These are phyloP conservation scores for Melanopsichium pennsylvanicum DNA, from an alignment of 1,284 basidiomycete genomes.

Conservation along the genomic window DNA sequence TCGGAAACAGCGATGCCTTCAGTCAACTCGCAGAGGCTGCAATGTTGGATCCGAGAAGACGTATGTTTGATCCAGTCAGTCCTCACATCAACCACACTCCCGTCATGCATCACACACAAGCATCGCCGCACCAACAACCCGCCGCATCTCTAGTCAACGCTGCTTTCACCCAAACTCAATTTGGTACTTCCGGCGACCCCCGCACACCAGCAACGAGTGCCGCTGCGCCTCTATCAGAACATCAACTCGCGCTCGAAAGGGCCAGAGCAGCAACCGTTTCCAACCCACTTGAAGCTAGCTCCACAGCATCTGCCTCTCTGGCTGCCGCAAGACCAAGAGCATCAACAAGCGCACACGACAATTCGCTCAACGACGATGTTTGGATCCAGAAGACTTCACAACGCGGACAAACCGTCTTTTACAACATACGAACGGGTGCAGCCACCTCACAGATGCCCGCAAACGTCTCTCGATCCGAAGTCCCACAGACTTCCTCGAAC, in stretches of 20 bases:
- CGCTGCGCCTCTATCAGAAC: too few relatives aligned
- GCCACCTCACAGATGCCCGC: conserved; percentile 81
- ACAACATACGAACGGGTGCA: conserved; percentile 88
- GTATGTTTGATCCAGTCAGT: conserved; percentile 20
- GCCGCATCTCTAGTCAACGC: neutral
- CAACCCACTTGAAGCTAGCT: conserved; percentile 9
- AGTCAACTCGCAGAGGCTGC: conserved; percentile 58
- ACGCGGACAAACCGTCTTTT: conserved; percentile 82
- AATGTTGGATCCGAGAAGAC: conserved; percentile 34
- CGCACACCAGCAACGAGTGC: neutral
- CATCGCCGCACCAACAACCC: conserved; percentile 12
- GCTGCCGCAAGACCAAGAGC: conserved; percentile 37
- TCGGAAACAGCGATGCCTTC: conserved; percentile 50
- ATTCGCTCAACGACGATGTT: conserved; percentile 52
- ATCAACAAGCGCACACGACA: conserved; percentile 32
- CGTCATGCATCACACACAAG: neutral
- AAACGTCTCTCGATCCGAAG: conserved; percentile 1
- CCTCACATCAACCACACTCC: conserved; percentile 10
- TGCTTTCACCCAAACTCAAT: neutral
- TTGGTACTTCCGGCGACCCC: neutral
- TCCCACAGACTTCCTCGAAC: conserved; percentile 4
- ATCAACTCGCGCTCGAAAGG: neutral
- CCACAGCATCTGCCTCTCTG: conserved; percentile 12
- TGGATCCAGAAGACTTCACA: conserved; percentile 68
- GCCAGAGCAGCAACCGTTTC: conserved; percentile 23